Conservation (phyloP, 306 rosid genomes). For the Lathyrus oleraceus region DNA sequence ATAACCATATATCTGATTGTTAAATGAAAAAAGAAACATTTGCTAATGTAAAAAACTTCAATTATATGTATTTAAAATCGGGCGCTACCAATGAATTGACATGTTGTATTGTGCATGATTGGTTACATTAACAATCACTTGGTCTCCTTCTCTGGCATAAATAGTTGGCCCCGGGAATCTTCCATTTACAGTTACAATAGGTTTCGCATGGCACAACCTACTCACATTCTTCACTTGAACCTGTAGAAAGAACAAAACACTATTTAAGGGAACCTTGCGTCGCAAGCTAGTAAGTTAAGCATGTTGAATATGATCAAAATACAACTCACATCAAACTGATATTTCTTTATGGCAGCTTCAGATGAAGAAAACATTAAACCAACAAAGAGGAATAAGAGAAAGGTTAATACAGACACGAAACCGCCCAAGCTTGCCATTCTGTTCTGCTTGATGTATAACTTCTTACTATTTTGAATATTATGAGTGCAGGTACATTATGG, state of each 20-base stretch:
- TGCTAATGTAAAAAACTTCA: background rate
- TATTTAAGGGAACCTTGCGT: background rate
- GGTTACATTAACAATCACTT: constrained; percentile 65
- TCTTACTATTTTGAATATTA: background rate
- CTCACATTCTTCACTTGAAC: constrained; percentile 80
- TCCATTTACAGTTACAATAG: constrained; percentile 74
- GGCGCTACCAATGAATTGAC: constrained; percentile 71
- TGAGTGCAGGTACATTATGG: background rate
- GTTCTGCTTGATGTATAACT: background rate
- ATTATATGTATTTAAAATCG: background rate
- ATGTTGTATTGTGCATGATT: constrained; percentile 74
- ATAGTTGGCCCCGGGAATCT: constrained; percentile 78
- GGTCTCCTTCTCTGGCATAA: constrained; percentile 73
- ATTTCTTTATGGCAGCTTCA: constrained; percentile 70
- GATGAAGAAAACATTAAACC: constrained; percentile 52
- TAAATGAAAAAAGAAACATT: background rate
- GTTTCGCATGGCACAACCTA: constrained; percentile 78
- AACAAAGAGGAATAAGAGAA: constrained; percentile 38
- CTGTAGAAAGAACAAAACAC: constrained; percentile 35
- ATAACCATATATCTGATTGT: background rate
- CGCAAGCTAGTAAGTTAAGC: background rate
- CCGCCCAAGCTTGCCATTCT: constrained; percentile 20
- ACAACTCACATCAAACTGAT: constrained; percentile 76
- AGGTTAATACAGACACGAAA: constrained; percentile 11
- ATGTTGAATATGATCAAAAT: constrained; percentile 12